Percentiles rank a stretch among this genome's conserved stretches.
Conservation (phyloP, 2,329 filamentous ascomycete genomes). For the Xenosphaeropsis pyriputrescens region DNA sequence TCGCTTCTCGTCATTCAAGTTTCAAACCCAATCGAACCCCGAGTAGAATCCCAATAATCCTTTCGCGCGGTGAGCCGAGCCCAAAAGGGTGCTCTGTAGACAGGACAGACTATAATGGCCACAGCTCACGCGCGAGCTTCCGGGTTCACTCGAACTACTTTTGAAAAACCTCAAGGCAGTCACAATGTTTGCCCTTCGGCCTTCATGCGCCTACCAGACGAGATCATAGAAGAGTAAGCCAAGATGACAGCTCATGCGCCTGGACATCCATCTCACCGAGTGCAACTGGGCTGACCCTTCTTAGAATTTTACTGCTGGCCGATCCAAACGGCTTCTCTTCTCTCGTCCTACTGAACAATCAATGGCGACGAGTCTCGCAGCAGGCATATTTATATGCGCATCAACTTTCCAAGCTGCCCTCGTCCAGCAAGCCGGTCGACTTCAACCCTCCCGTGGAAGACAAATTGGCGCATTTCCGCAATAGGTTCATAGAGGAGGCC, state of each 20-base stretch:
- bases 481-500: slow-evolving; percentile 52
- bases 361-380: slow-evolving; percentile 50
- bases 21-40: no score
- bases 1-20: no score
- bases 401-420: slow-evolving; percentile 32
- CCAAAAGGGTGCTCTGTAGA: no score
- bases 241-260: background rate
- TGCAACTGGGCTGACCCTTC: slow-evolving; percentile 2
- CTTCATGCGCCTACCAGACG: slow-evolving; percentile 46
- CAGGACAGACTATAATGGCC: no score
- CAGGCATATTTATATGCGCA: slow-evolving; percentile 46
- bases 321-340: slow-evolving; percentile 49
- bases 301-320: slow-evolving; percentile 1
- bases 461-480: slow-evolving; percentile 43
- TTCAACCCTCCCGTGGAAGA: slow-evolving; percentile 17
- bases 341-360: slow-evolving; percentile 46
- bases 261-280: no score
- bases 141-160: no score
- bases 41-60: no score
- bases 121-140: no score
- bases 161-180: no score
- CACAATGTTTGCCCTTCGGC: slow-evolving; percentile 11
- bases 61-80: no score
- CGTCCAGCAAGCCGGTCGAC: no score
- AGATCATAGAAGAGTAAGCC: slow-evolving; percentile 55